Evolutionary conservation across 371 early-diverging fungal species (phyloP).

Genomic region (Batkoa obscura): DNA sequence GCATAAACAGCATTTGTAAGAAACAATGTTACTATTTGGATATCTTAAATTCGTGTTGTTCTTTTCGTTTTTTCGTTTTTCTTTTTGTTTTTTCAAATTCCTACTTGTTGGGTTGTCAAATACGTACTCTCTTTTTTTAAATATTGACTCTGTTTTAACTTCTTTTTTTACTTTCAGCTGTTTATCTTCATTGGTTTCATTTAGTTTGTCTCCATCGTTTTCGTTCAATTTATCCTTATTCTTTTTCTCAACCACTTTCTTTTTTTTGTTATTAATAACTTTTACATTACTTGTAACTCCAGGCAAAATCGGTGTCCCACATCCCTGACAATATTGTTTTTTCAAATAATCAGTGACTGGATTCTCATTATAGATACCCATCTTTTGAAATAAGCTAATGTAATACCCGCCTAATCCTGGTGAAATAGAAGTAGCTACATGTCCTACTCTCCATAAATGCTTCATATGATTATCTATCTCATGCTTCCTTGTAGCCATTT

Average conservation of each 20-base stretch:
- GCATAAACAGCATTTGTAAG: neutral
- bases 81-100: neutral
- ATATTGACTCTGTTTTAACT: neutral
- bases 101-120: neutral
- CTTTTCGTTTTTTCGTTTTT: neutral
- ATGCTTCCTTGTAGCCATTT: too few species aligned
- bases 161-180: neutral
- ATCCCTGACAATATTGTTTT: neutral
- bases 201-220: neutral
- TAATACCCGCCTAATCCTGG: neutral
- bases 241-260: neutral
- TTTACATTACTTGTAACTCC: neutral
- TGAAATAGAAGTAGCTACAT: neutral
- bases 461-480: neutral
- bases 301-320: neutral
- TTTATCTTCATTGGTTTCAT: neutral
- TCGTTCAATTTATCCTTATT: neutral
- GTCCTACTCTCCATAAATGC: neutral
- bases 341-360: neutral
- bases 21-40: neutral
- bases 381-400: slow-evolving; percentile 2
- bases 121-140: neutral
- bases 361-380: neutral
- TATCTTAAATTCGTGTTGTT: neutral
- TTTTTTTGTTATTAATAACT: neutral